Conservation (phyloP, 345 rosid species). For the Euphorbia tirucalli region DNA sequence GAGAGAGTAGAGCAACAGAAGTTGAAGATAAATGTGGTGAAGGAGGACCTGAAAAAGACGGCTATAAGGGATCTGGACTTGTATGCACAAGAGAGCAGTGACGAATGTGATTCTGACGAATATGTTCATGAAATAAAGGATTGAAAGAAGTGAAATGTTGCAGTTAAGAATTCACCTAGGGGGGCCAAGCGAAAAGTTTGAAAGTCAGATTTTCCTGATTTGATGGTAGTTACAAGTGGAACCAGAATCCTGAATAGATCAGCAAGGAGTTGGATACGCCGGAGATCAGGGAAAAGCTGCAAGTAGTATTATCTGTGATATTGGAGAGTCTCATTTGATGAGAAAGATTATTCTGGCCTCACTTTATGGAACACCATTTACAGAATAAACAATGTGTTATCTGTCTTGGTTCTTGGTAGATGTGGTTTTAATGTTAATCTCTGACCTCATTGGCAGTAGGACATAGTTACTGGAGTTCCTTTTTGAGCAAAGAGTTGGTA, state of each 20-base stretch:
- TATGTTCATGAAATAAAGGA: neutral
- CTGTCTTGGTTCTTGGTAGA: neutral
- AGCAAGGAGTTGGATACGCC: neutral
- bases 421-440: no score
- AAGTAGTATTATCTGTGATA: neutral
- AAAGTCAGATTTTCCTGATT: neutral
- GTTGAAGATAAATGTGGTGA: slow-evolving; percentile 37
- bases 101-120: neutral
- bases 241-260: neutral
- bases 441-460: neutral
- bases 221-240: neutral
- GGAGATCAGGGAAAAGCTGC: neutral
- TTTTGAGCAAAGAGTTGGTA: neutral
- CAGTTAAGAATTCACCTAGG: neutral
- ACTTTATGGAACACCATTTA: neutral
- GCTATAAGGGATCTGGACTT: slow-evolving; percentile 24
- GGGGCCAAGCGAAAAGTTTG: neutral
- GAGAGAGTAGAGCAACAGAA: slow-evolving; percentile 51
- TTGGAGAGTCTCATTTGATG: neutral
- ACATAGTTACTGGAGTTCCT: neutral
- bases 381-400: neutral
- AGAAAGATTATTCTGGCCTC: neutral
- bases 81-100: slow-evolving; percentile 13
- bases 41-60: slow-evolving; percentile 40
- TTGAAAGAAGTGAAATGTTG: neutral